Conservation (phyloP, 208 protist genomes). For the Leishmania tropica region DNA sequence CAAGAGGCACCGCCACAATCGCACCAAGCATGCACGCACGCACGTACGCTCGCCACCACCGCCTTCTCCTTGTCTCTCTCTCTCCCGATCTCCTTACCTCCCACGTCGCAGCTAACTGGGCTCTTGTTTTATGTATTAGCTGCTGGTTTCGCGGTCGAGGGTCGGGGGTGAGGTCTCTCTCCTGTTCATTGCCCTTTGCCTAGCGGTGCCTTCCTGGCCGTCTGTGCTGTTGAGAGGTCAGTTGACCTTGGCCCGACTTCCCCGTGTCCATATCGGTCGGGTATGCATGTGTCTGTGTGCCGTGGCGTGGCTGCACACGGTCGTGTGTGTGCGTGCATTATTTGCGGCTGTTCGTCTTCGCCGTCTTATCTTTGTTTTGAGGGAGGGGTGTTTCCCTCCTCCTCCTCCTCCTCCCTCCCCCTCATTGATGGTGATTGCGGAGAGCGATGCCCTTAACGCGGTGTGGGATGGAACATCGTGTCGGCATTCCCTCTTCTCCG, state of each 20-base stretch:
- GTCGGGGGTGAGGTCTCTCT: not conserved
- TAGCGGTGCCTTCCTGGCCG: not conserved
- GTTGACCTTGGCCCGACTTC: not conserved
- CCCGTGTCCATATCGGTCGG: not conserved
- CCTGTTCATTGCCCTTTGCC: not conserved
- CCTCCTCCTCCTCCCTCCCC: too few relatives aligned
- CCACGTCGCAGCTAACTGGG: conserved; percentile 5
- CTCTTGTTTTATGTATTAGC: not conserved
- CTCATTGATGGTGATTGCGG: not conserved
- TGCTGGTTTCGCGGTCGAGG: not conserved
- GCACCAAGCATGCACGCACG: not conserved
- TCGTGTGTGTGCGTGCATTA: not conserved
- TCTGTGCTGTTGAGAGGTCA: not conserved
- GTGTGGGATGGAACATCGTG: not conserved
- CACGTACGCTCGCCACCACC: not conserved
- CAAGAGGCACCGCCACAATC: not conserved
- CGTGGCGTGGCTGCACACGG: not conserved
- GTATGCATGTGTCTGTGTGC: not conserved
- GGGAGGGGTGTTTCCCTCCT: not conserved
- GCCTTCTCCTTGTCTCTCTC: not conserved
- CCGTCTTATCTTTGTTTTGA: not conserved
- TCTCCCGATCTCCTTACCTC: not conserved
- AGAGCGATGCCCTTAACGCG: not conserved
- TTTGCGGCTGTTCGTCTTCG: not conserved
- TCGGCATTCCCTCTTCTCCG: not conserved